Evolutionary conservation across 1,284 basidiomycete species (phyloP).

Genomic region (Pholiota adiposa): DNA sequence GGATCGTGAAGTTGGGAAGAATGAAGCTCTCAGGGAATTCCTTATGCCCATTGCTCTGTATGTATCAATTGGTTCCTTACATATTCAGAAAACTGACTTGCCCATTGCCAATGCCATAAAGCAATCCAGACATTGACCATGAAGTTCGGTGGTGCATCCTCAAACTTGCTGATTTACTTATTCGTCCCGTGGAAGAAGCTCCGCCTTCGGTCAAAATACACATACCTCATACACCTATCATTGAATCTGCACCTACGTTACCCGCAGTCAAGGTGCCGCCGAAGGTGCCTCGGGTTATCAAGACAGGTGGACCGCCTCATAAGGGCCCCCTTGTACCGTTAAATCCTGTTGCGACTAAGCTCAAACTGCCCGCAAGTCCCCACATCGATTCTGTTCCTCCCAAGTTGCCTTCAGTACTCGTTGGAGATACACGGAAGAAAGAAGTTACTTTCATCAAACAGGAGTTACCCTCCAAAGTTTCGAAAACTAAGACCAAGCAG

Average conservation of each 20-base stretch:
- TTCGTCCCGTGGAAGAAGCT: slow-evolving; percentile 81
- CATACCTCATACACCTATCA: slow-evolving; percentile 77
- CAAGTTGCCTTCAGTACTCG: slow-evolving; percentile 30
- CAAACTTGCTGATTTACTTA: slow-evolving; percentile 91
- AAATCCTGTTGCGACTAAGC: slow-evolving; percentile 53
- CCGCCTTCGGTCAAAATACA: slow-evolving; percentile 89
- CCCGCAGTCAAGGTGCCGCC: slow-evolving; percentile 54
- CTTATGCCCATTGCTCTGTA: slow-evolving; percentile 83
- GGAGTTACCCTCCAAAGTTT: slow-evolving; percentile 38
- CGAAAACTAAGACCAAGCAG: slow-evolving; percentile 32
- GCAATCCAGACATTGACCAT: slow-evolving; percentile 76
- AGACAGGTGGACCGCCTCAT: slow-evolving; percentile 45
- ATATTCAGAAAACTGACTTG: slow-evolving; percentile 12
- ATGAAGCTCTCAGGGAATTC: slow-evolving; percentile 78
- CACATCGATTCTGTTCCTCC: slow-evolving; percentile 28
- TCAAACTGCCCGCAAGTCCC: slow-evolving; percentile 46
- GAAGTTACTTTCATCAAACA: slow-evolving; percentile 38
- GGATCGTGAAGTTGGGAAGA: slow-evolving; percentile 85
- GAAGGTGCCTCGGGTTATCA: slow-evolving; percentile 44
- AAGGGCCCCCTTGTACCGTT: slow-evolving; percentile 49
- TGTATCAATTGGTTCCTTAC: slow-evolving; percentile 34
- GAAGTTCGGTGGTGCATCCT: slow-evolving; percentile 92
- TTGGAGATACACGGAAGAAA: slow-evolving; percentile 33
- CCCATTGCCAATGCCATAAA: slow-evolving; percentile 37
- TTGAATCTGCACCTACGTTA: slow-evolving; percentile 59